Conservation (phyloP, 148 eudicot genomes). For the Gaultheria prostrata region DNA sequence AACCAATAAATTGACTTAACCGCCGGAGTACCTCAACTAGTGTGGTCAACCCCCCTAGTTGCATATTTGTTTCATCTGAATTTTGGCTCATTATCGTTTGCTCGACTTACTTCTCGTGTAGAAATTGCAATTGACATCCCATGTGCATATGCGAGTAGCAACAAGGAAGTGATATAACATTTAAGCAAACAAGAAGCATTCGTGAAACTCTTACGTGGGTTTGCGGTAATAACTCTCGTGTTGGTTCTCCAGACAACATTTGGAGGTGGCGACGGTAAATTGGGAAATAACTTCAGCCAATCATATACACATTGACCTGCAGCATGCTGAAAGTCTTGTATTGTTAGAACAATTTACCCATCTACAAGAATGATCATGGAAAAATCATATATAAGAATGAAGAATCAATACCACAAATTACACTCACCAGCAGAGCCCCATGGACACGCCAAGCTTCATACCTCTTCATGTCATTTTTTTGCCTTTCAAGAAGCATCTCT, state of each 20-base stretch:
- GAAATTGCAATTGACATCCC: background rate
- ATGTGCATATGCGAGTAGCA: background rate
- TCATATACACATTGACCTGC: constrained; percentile 66
- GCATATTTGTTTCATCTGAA: background rate
- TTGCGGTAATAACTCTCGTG: constrained; percentile 34
- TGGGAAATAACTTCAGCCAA: constrained; percentile 56
- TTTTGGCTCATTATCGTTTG: background rate
- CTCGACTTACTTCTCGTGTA: background rate
- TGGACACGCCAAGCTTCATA: constrained; percentile 79
- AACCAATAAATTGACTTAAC: background rate
- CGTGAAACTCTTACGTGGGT: constrained; percentile 31
- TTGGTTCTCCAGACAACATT: constrained; percentile 38
- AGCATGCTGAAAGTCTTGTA: constrained; percentile 48
- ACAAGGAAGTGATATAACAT: background rate
- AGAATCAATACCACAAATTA: constrained; percentile 9
- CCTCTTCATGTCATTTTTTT: constrained; percentile 70
- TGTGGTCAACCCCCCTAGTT: background rate
- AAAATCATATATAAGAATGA: constrained; percentile 10
- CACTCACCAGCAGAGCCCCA: constrained; percentile 74
- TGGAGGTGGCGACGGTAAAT: constrained; percentile 43
- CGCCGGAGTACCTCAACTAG: background rate
- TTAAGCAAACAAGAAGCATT: constrained; percentile 3
- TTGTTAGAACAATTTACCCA: background rate
- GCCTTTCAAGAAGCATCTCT: constrained; percentile 63
- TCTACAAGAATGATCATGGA: background rate